These are phyloP conservation scores for Saccharomyces eubayanus DNA, from an alignment of 805 yeast genomes.

Conservation along the genomic window DNA sequence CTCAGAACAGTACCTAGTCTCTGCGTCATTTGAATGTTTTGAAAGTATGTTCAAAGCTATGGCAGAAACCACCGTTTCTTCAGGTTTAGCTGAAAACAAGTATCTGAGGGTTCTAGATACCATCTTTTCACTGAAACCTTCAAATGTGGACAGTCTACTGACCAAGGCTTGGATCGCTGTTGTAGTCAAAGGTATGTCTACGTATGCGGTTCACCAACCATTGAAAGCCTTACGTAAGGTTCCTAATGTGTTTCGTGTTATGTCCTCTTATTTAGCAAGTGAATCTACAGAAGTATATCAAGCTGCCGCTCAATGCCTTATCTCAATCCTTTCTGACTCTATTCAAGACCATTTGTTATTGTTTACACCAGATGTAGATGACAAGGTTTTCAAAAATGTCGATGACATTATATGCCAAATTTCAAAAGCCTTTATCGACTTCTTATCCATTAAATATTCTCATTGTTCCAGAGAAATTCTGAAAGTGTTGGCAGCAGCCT, in stretches of 20 bases:
- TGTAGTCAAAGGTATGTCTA: conserved; percentile 67
- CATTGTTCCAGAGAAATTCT: conserved; percentile 68
- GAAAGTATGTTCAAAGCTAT: conserved; percentile 23
- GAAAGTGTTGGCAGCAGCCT: conserved; percentile 54
- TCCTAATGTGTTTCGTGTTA: conserved; percentile 47
- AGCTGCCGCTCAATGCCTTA: conserved; percentile 81
- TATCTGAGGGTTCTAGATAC: conserved; percentile 58
- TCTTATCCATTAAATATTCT: conserved; percentile 66
- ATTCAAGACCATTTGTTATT: conserved; percentile 54
- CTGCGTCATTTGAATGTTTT: conserved; percentile 75
- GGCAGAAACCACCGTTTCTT: conserved; percentile 34
- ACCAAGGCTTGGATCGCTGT: conserved; percentile 96
- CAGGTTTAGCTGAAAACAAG: conserved; percentile 52
- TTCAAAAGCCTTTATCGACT: conserved; percentile 47
- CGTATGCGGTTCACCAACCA: conserved; percentile 47
- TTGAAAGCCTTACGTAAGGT: conserved; percentile 45
- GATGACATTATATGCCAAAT: conserved; percentile 47
- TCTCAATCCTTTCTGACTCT: conserved; percentile 64
- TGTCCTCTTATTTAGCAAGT: conserved; percentile 59
- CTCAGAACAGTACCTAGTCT: conserved; percentile 76
- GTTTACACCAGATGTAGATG: conserved; percentile 48
- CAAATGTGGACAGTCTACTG: conserved; percentile 71
- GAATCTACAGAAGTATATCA: conserved; percentile 55
- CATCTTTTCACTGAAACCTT: conserved; percentile 72
- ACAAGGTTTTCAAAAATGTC: conserved; percentile 44